Evolutionary conservation across 2,329 filamentous ascomycete species (phyloP), one percentile per base, ranked within the genome.

Genomic region (Fusarium clavum): DNA sequence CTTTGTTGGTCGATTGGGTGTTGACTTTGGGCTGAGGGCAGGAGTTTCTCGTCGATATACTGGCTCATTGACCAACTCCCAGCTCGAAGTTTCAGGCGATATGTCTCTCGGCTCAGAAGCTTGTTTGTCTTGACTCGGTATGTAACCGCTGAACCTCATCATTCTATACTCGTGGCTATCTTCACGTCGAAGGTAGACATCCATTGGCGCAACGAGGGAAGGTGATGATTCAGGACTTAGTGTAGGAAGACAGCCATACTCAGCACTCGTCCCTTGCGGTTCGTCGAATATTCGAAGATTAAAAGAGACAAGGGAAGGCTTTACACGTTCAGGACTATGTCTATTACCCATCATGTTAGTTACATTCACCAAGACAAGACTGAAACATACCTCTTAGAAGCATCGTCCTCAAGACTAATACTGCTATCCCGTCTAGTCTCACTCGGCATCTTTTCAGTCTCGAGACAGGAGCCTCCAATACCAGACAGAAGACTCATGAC

Each of bases 341-440:
- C 71, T 73, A 11, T 4, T 6, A 30, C 6, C 16, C 41, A n/a
- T 6, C 9, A 6, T 8, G 38, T 73, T 48, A 70, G 69, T 34
- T 30, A 8, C 29, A 8, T 5, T 18, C 3, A 6, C 18, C 27
- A 30, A 18, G 43, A 18, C 44, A 29, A 44, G 4, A 4, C 22
- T 6, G 8, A 8, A 18, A 47, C 20, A 55, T 61, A 73, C 70
- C 51, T 24, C 24, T 60, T 45, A 14, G 29, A 57, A 20, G 48
- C 30, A 11, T 32, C 30, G 8, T 61, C 67, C n/a, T 75, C 71
- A 7, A 75, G 73, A 44, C 64, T 71, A 44, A 75, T 72, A 58
- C 73, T 75, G 13, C 68, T 73, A 27, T 60, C 61, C 7, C 71
- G 57, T 16, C 60, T 67, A 9, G 49, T n/a, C n/a, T 48, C 29